Evolutionary conservation across 495 filamentous ascomycete species (phyloP), one percentile per base, ranked within the genome.

Genomic region (Pseudomonodictys pantanalensis): DNA sequence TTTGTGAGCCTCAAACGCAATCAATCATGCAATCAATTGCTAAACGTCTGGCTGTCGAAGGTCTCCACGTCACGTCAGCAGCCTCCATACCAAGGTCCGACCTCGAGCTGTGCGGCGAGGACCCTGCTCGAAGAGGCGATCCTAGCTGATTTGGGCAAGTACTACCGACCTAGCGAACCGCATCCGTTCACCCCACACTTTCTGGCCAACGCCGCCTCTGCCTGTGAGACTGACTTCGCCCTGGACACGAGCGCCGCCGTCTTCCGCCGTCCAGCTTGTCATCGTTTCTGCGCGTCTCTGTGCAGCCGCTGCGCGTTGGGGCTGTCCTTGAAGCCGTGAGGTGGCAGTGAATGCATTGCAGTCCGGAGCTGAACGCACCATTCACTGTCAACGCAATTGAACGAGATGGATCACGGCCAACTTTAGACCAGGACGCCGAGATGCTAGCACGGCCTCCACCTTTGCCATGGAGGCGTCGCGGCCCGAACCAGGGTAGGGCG

Each of bases 391-490:
- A 43, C 53, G 12, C 23, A 11, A 2, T 17, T 32, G 24, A 48
- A 18, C 3, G 6, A 18, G 7, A 48, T 8, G 11, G n/a, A n/a
- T n/a, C n/a, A n/a, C n/a, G n/a, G n/a, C n/a, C 22, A 7, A 48
- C 5, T 48, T 9, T 10, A 26, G 43, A 17, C 33, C 30, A 54
- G 63, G 33, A 52, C 49, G 28, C 52, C 52, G 35, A 18, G 50
- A 11, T 15, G 26, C 42, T 53, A 41, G 53, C 52, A 62, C 55
- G 58, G 48, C 63, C 54, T 62, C 58, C 63, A 54, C 58, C 52
- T 58, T 32, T 58, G 28, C 23, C 38, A n/a, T 23, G 23, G 46
- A 50, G 47, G 54, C 46, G 57, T 48, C 44, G 41, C 29, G 10
- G 43, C 52, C 42, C 52, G 28, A 55, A 26, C 63, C 47, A 53